phyloP scores from a whole-genome alignment of 768 basidiomycete species.

The Russula earlei region DNA sequence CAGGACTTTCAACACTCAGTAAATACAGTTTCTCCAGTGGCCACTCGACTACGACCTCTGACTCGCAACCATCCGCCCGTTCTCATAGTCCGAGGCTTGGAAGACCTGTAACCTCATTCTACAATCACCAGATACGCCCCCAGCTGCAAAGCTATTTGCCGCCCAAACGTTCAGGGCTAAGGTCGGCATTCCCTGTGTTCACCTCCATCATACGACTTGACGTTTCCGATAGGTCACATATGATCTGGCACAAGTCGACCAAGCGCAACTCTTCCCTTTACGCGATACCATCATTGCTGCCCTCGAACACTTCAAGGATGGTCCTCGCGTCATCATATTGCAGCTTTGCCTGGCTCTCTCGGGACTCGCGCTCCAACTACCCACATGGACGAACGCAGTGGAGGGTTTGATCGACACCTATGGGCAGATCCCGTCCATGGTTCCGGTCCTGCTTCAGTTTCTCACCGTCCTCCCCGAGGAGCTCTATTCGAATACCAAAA shows the following conservation, averaged over 20 bases:
- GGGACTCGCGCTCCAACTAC: slow-evolving; percentile 83
- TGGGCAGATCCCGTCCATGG: slow-evolving; percentile 76
- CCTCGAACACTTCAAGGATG: slow-evolving; percentile 59
- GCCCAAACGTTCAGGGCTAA: slow-evolving; percentile 95
- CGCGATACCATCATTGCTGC: slow-evolving; percentile 81
- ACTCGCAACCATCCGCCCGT: slow-evolving; percentile 48
- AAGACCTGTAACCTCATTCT: slow-evolving; percentile 88
- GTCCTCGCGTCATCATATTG: slow-evolving; percentile 75
- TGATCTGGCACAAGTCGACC: slow-evolving; percentile 83
- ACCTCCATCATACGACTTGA: not conserved
- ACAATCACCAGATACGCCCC: slow-evolving; percentile 65
- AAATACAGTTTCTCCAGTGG: slow-evolving; percentile 73
- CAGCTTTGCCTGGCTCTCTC: slow-evolving; percentile 88
- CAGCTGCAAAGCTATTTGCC: slow-evolving; percentile 82
- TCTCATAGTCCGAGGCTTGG: slow-evolving; percentile 93
- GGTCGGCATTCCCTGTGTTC: slow-evolving; percentile 39
- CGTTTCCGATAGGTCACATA: slow-evolving; percentile 70
- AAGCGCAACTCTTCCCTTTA: slow-evolving; percentile 61
- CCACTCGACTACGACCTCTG: slow-evolving; percentile 47
- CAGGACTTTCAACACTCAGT: slow-evolving; percentile 99
- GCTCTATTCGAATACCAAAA: slow-evolving; percentile 68
- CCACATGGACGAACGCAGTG: slow-evolving; percentile 75
- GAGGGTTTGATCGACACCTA: slow-evolving; percentile 75
- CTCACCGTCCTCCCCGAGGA: slow-evolving; percentile 89
- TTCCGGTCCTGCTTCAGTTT: slow-evolving; percentile 81